Percentiles rank a stretch among this genome's conserved stretches.
These are phyloP conservation scores for Cercophora samala DNA, from an alignment of 495 filamentous ascomycete genomes.

Conservation along the genomic window DNA sequence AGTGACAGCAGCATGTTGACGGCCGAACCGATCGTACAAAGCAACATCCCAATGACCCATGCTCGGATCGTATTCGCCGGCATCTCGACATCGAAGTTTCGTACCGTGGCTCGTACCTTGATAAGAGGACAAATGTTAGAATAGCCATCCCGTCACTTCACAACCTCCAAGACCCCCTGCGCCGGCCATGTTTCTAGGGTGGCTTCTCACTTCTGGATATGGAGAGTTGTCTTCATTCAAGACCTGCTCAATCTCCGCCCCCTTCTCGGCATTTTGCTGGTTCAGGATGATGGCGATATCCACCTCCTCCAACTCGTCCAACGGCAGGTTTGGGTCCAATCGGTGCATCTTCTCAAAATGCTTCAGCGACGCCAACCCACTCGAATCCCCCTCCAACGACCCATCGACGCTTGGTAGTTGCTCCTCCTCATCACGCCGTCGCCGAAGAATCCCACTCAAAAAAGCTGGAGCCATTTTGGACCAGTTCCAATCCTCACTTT, in stretches of 20 bases:
- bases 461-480: constrained; percentile 19
- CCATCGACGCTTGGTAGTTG: constrained; percentile 30
- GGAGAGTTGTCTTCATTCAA: constrained; percentile 64
- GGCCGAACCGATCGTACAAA: constrained; percentile 59
- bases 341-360: constrained; percentile 58
- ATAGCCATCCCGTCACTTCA: not conserved
- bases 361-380: constrained; percentile 38
- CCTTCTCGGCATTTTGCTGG: constrained; percentile 50
- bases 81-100: constrained; percentile 64
- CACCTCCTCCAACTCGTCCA: constrained; percentile 59
- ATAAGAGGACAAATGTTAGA: constrained; percentile 25
- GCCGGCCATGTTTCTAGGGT: not conserved
- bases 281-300: constrained; percentile 58
- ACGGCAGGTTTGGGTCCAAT: constrained; percentile 66
- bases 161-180: constrained; percentile 26
- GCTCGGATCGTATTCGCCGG: constrained; percentile 67
- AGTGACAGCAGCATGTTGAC: constrained; percentile 73
- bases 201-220: constrained; percentile 58
- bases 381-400: constrained; percentile 31
- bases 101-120: constrained; percentile 61
- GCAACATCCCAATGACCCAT: constrained; percentile 65
- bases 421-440: constrained; percentile 26
- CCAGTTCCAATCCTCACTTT: not conserved
- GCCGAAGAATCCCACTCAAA: constrained; percentile 26
- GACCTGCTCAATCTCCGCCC: constrained; percentile 53